Base-by-base conservation (phyloP, 192 early-diverging fungal species). In the Umbelopsis vinacea region DNA sequence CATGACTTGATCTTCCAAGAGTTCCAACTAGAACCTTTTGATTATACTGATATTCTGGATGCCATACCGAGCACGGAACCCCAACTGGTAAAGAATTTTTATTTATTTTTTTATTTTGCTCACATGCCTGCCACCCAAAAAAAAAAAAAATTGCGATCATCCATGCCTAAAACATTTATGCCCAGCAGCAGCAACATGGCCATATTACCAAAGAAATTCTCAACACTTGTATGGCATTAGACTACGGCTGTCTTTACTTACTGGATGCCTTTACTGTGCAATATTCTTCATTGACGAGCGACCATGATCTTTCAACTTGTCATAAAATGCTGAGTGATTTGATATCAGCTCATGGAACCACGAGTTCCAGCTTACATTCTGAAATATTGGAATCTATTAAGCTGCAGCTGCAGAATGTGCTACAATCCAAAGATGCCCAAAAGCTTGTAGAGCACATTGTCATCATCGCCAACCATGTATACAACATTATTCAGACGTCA, bases 271-370 rank as follows among this genome's bases (percentile, higher is more conserved):
- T 63, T 63, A 14, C 35, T 11, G 14, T 63, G 57, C 57, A 35
- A 37, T 37, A 63, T 19, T 35, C 33, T 29, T 29, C 57, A 19
- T 17, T 63, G 0, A 37, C 29, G 5, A n/a, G 4, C n/a, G 57
- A 63, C n/a, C 57, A 63, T 63, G 57, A 63, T 26, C 33, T 63
- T 6, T 26, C 14, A 29, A 37, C 17, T 37, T 63, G 57, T 19
- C 57, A 63, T 29, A 63, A 63, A 37, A 63, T 63, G 57, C 57
- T 63, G 4, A 37, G 19, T 37, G 57, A 63, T 15, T 63, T 63
- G 14, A 63, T 63, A 19, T 63, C 57, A 63, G 12, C 14, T 11
- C 57, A 37, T 63, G 33, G 57, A 22, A 63, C 23, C 15, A 17
- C 26, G 0, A 63, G 33, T 38, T 10, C 26, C 17, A 63, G 33